These are phyloP conservation scores for Verticillium nubilum DNA, from an alignment of 2,329 filamentous ascomycete species.

Conservation along the genomic window DNA sequence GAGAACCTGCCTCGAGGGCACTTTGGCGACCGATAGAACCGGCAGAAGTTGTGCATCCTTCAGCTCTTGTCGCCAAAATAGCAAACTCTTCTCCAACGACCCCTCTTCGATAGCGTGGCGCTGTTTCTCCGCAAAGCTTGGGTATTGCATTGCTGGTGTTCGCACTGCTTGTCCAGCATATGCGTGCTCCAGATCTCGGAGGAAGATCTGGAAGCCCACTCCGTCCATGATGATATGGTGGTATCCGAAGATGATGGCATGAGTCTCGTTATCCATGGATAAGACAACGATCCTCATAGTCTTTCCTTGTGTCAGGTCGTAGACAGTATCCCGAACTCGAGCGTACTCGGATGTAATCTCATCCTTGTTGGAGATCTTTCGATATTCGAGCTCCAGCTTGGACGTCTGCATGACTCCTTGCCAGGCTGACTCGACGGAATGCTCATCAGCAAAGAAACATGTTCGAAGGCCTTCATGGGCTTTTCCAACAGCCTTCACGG, in stretches of 20 bases:
- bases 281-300: background rate
- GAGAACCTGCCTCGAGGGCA: background rate
- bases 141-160: background rate
- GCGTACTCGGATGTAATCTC: background rate
- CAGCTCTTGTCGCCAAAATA: background rate
- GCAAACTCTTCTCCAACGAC: background rate
- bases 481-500: slow-evolving; percentile 21
- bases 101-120: background rate
- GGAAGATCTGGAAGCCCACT: background rate
- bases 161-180: background rate
- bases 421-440: background rate
- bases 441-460: slow-evolving; percentile 11
- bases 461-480: slow-evolving; percentile 29
- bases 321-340: background rate
- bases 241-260: background rate
- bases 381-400: background rate
- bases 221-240: background rate
- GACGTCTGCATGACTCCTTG: background rate
- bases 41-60: background rate
- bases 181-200: background rate
- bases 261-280: background rate
- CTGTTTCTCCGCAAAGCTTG: background rate
- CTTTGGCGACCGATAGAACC: background rate
- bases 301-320: background rate
- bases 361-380: background rate